These are phyloP conservation scores for Syncephalis plumigaleata DNA, from an alignment of 371 early-diverging fungal genomes.

Conservation along the genomic window DNA sequence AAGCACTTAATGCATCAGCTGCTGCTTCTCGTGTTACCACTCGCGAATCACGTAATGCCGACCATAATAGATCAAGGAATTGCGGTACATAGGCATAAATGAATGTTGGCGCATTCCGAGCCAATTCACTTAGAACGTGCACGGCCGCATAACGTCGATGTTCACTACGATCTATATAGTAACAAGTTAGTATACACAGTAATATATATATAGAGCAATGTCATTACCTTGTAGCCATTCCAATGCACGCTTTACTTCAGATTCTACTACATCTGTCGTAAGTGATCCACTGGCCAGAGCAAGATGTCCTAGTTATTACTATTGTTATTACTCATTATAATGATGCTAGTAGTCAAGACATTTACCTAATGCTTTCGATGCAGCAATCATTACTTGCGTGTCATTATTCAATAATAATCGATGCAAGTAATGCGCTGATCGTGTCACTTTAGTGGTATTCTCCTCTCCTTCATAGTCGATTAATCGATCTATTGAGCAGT, in stretches of 20 bases:
- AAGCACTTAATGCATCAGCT: conserved; percentile 70
- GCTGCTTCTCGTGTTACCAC: conserved; percentile 71
- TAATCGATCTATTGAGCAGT: conserved; percentile 38
- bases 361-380: conserved; percentile 61
- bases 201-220: not conserved
- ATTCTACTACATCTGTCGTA: conserved; percentile 71
- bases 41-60: conserved; percentile 69
- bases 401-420: conserved; percentile 67
- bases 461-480: conserved; percentile 77
- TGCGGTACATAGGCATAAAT: conserved; percentile 71
- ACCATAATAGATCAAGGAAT: conserved; percentile 78
- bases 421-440: conserved; percentile 77
- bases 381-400: conserved; percentile 65
- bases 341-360: not conserved
- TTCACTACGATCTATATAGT: conserved; percentile 41
- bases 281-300: conserved; percentile 59
- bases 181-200: not conserved
- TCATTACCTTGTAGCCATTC: conserved; percentile 78
- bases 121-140: conserved; percentile 65
- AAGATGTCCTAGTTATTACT: conserved; percentile 31
- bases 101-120: conserved; percentile 65
- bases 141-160: conserved; percentile 75
- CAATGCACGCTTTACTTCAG: conserved; percentile 71
- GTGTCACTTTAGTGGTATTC: conserved; percentile 57
- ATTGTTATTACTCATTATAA: not conserved